These are phyloP conservation scores for Bodo saltans DNA, from an alignment of 78 protist species.

Conservation along the genomic window DNA sequence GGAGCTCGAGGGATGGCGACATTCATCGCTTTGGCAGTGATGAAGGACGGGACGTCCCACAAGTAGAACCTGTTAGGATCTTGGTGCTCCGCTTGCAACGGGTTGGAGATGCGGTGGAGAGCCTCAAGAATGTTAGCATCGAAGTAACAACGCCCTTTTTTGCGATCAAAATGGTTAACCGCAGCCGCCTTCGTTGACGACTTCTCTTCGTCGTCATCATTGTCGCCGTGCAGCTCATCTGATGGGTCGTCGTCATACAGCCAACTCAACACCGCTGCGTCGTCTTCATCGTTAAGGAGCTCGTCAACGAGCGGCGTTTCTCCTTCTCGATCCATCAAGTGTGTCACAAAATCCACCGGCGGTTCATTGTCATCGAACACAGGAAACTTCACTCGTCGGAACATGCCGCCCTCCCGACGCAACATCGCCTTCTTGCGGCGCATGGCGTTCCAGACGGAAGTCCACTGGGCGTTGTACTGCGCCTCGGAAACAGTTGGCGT, in stretches of 20 bases:
- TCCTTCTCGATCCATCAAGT: constrained; percentile 88
- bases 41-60: constrained; percentile 88
- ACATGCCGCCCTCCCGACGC: constrained; percentile 65
- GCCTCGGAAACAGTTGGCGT: constrained; percentile 97
- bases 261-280: constrained; percentile 89
- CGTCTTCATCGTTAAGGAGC: constrained; percentile 94
- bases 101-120: constrained; percentile 86
- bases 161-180: constrained; percentile 72
- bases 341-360: constrained; percentile 97
- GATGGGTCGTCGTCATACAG: constrained; percentile 94
- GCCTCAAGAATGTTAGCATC: constrained; percentile 79
- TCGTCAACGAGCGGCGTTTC: constrained; percentile 92
- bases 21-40: constrained; percentile 97
- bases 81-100: constrained; percentile 79
- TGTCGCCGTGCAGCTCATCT: too few species aligned
- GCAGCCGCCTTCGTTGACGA: constrained; percentile 58
- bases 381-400: constrained; percentile 95
- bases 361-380: constrained; percentile 98
- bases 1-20: constrained; percentile 99
- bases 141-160: constrained; percentile 80
- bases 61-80: constrained; percentile 94
- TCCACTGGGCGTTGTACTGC: constrained; percentile 98
- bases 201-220: constrained; percentile 43
- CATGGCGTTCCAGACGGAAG: constrained; percentile 99
- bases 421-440: constrained; percentile 93